Base-by-base conservation (phyloP, 176 grass and related monocot species). In the Aegilops umbellulata region DNA sequence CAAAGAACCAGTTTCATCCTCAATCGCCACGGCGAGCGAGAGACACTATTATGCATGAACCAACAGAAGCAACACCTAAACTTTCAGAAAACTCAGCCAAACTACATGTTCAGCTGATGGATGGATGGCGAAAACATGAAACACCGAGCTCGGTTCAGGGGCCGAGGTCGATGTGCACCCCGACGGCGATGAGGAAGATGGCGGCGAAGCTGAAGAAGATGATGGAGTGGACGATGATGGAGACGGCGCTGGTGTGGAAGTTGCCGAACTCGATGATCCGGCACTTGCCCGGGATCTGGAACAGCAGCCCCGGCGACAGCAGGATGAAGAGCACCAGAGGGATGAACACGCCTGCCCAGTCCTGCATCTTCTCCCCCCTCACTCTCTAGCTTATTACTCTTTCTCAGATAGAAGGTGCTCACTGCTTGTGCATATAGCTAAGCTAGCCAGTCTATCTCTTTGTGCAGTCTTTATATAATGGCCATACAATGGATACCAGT, bases 281-380 rank as follows among this genome's bases (percentile, higher is more conserved):
- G 66, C 83, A 65, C 82, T 84, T 90, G 20, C 90, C 93, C 0
- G 93, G 93, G 6, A 92, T 30, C 80, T 95, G 93, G 84, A 90
- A 90, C 58, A 95, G 93, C 2, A 95, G 84, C 1, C 93, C 93
- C 42, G 93, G 93, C 23, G 90, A 90, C 4, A 95, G 78, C 2
- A 95, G 68, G 82, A 95, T 86, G 90, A 95, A 95, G 6, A 95
- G 87, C 69, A 90, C 82, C 11, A 92, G 26, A 0, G 93, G 22
- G 73, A 95, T 77, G 82, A 95, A 86, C 78, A 95, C 93, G 2
- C 90, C 90, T 8, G 76, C 93, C 93, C 93, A 95, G 89, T 95
- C 93, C 7, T 91, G 86, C 93, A 95, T 95, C 41, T 82, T 78
- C 2, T 26, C 26, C 8, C 0, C 19, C 32, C 2, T 13, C 8